A percentile compares a stretch with the other conserved stretches of the same genome.
These are phyloP conservation scores for Clonostachys rosea DNA, from an alignment of 2,329 filamentous ascomycete genomes.

Conservation along the genomic window DNA sequence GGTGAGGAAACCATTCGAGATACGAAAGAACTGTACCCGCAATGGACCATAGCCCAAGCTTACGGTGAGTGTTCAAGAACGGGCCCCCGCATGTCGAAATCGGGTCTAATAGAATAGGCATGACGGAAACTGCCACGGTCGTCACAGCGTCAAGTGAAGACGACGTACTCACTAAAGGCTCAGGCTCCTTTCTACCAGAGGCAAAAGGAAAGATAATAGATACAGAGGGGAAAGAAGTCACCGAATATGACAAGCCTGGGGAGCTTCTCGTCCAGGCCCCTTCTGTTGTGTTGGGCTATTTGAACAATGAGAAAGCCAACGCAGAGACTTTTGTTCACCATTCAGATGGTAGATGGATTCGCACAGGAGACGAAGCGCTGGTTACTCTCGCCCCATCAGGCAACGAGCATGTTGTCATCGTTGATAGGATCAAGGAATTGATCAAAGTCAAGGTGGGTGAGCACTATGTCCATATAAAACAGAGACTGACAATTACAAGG, in stretches of 20 bases:
- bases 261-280: conserved; percentile 76
- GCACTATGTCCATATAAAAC: neutral
- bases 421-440: conserved; percentile 64
- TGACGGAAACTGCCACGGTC: conserved; percentile 75
- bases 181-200: conserved; percentile 64
- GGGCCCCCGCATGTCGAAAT: conserved; percentile 49
- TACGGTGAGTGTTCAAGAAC: conserved; percentile 51
- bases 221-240: conserved; percentile 60
- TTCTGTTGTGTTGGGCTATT: conserved; percentile 71
- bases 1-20: conserved; percentile 64
- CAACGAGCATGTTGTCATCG: conserved; percentile 74
- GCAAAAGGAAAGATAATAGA: conserved; percentile 62
- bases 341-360: conserved; percentile 65
- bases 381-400: conserved; percentile 56
- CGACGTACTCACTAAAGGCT: conserved; percentile 68
- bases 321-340: conserved; percentile 65
- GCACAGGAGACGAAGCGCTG: conserved; percentile 76
- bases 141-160: conserved; percentile 53
- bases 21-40: conserved; percentile 55
- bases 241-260: conserved; percentile 62
- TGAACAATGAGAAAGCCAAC: conserved; percentile 77
- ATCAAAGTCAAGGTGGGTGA: conserved; percentile 64
- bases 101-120: conserved; percentile 54
- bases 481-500: conserved; percentile 29
- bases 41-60: conserved; percentile 64